Evolutionary conservation across 768 basidiomycete genomes (phyloP), one percentile per base, ranked within the genome.

Genomic region (Imleria badia): DNA sequence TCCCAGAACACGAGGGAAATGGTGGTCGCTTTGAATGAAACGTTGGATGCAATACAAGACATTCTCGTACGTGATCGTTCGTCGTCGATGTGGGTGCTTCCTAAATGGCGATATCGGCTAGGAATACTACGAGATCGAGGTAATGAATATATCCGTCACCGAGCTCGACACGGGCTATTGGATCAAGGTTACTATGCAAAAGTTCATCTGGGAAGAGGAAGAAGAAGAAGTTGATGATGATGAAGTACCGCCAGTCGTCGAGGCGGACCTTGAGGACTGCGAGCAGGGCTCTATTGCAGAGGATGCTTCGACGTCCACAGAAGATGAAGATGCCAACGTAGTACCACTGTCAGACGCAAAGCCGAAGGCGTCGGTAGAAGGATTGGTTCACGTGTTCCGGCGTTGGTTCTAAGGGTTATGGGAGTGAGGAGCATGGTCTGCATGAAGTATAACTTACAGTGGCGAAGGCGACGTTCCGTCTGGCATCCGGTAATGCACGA

Each of bases 81-180:
- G 5, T 29, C 22, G 34, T 46, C 14, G 6, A 5, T 4, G 19
- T n/a, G 7, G 3, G 12, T n/a, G 5, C 40, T 49, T 22, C 22
- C 8, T 1, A 6, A 10, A 6, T 2, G 31, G 15, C 31, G 22
- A 22, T n/a, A 9, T 29, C 13, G 15, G 5, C 12, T 10, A 63
- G 61, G 19, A 7, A 20, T 29, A 29, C 15, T 39, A 20, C 9
- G 48, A 51, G 7, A 36, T 64, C 6, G 56, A 58, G n/a, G 22
- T 54, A 3, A 12, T 14, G 3, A 23, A 14, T 6, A 14, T 57
- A 22, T 45, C 33, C 3, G 36, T 55, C 1, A 45, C 49, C 10
- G 48, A 59, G 11, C 29, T 66, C 26, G 57, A 67, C n/a, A 46
- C 57, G 55, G 65, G 65, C 20, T 59, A 64, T 45, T 61, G 59